Conservation (phyloP, 2,329 filamentous ascomycete genomes). For the Fonsecaea pedrosoi region DNA sequence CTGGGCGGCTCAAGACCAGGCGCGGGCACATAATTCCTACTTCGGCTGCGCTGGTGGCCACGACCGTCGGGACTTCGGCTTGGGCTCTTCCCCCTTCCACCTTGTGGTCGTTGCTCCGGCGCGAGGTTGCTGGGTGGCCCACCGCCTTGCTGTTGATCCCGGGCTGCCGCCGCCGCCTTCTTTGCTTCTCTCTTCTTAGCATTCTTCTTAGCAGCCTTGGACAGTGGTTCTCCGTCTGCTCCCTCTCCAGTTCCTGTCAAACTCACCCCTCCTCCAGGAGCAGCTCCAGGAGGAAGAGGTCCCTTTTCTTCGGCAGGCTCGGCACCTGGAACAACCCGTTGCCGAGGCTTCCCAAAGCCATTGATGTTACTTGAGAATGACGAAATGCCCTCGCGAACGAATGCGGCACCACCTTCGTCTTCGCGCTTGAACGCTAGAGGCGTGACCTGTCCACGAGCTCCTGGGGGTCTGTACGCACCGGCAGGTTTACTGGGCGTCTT, state of each 20-base stretch:
- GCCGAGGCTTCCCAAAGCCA: conserved; percentile 76
- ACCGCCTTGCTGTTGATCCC: conserved; percentile 46
- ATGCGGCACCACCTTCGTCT: conserved; percentile 92
- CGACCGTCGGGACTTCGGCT: conserved; percentile 55
- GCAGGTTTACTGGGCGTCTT: conserved; percentile 97
- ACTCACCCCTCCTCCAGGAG: conserved; percentile 69
- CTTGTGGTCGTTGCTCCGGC: conserved; percentile 33
- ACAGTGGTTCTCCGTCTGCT: conserved; percentile 71
- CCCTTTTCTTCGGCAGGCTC: conserved; percentile 67
- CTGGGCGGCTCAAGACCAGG: conserved; percentile 35
- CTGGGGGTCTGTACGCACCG: conserved; percentile 94
- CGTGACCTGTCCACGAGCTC: conserved; percentile 85
- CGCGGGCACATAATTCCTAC: conserved; percentile 45
- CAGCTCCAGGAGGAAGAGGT: conserved; percentile 70
- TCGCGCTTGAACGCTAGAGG: conserved; percentile 97
- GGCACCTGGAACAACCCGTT: conserved; percentile 85
- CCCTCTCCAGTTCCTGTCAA: conserved; percentile 69
- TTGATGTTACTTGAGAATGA: conserved; percentile 69
- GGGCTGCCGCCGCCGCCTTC: conserved; percentile 83
- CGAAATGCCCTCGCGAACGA: conserved; percentile 77
- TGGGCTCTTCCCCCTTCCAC: conserved; percentile 37
- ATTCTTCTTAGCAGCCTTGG: conserved; percentile 88
- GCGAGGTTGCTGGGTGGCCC: conserved; percentile 25
- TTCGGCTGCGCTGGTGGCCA: conserved; percentile 63
- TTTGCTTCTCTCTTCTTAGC: conserved; percentile 98